Evolutionary conservation across 441 rosid genomes (phyloP).

Genomic region (Croton setiger): DNA sequence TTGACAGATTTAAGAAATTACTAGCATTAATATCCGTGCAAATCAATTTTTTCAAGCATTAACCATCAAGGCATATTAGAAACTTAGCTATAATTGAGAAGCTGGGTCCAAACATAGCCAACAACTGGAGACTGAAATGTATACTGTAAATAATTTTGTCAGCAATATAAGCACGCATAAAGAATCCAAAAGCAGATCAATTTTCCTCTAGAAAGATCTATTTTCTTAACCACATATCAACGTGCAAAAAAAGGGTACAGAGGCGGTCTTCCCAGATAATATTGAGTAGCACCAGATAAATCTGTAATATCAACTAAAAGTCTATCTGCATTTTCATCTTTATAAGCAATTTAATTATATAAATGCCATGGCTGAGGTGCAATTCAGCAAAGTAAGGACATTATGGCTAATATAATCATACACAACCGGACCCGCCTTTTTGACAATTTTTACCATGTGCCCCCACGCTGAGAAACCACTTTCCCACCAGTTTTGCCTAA

Average conservation of each 20-base stretch:
- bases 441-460: conserved; percentile 13
- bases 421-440: conserved; percentile 8
- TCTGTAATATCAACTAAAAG: neutral
- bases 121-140: no score
- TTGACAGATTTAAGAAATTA: neutral
- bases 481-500: neutral
- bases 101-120: no score
- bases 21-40: no score
- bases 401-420: conserved; percentile 8
- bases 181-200: neutral
- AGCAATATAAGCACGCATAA: neutral
- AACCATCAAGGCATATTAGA: no score
- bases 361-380: neutral
- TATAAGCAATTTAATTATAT: neutral
- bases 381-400: neutral
- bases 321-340: neutral
- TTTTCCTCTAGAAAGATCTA: neutral
- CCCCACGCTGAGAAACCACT: conserved; percentile 10
- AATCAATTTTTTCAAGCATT: no score
- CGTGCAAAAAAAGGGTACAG: neutral
- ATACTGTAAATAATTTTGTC: neutral
- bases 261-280: neutral
- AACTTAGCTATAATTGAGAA: no score
- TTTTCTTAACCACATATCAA: neutral
- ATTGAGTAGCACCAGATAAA: neutral